Evolutionary conservation across 192 early-diverging fungal genomes (phyloP).

Genomic region (Coemansia sp.): DNA sequence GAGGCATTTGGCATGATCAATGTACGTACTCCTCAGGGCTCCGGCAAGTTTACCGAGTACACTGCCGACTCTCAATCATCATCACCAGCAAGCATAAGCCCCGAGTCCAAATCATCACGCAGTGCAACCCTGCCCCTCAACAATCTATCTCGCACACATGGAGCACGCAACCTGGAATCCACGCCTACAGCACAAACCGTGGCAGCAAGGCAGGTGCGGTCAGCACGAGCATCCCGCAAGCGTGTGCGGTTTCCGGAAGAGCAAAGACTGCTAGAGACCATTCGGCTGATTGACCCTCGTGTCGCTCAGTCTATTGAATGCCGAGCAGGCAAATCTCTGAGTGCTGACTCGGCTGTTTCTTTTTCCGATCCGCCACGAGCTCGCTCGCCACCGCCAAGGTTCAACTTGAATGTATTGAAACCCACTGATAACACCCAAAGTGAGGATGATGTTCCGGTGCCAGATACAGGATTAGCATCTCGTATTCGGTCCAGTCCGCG

Average conservation of each 20-base stretch:
- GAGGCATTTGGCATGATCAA: background rate
- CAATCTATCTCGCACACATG: background rate
- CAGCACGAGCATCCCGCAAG: conserved; percentile 20
- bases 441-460: background rate
- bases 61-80: conserved; percentile 1
- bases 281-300: conserved; percentile 40
- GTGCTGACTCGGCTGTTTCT: background rate
- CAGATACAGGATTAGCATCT: conserved; percentile 2
- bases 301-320: conserved; percentile 30
- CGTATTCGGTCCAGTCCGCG: conserved; percentile 15
- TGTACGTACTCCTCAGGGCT: conserved; percentile 14
- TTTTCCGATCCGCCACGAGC: background rate
- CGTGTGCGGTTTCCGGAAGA: conserved; percentile 50
- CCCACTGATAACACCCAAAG: background rate
- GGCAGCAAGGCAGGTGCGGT: conserved; percentile 7
- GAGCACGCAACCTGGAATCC: background rate
- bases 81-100: background rate
- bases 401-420: background rate
- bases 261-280: conserved; percentile 44
- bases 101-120: background rate
- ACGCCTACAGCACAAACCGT: background rate
- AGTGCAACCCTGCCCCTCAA: conserved; percentile 10
- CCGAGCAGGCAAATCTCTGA: conserved; percentile 6
- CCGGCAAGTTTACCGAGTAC: conserved; percentile 14
- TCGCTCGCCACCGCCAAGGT: background rate